These are phyloP conservation scores for Gamsiella multidivaricata DNA, from an alignment of 192 early-diverging fungal species.

Conservation along the genomic window DNA sequence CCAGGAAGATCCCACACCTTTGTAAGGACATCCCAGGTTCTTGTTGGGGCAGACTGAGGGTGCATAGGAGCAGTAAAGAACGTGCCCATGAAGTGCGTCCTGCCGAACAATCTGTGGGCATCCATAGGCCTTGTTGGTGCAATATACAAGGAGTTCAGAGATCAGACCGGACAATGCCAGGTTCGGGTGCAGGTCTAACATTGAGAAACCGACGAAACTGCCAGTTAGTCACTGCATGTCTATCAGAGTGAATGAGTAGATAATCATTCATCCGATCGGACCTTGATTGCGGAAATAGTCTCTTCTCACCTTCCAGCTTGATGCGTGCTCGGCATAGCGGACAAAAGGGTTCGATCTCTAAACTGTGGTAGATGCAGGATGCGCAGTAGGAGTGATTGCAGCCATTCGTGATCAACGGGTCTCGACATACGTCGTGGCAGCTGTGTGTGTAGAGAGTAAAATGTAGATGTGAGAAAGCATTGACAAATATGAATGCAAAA, in stretches of 20 bases:
- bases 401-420: conserved; percentile 66
- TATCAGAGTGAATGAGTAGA: no score
- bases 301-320: conserved; percentile 47
- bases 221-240: background rate
- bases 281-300: no score
- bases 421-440: conserved; percentile 67
- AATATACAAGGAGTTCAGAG: conserved; percentile 65
- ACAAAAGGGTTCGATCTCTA: conserved; percentile 66
- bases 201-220: background rate
- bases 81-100: conserved; percentile 62
- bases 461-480: background rate
- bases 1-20: conserved; percentile 22
- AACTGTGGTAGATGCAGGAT: conserved; percentile 64
- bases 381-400: conserved; percentile 75
- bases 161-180: conserved; percentile 63
- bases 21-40: conserved; percentile 62
- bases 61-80: conserved; percentile 58
- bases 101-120: conserved; percentile 59
- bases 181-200: conserved; percentile 68
- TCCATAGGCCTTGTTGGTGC: conserved; percentile 62
- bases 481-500: background rate
- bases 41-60: conserved; percentile 59
- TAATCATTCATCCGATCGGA: background rate
- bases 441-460: conserved; percentile 14
- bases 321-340: conserved; percentile 66